Base-by-base conservation (phyloP, 768 basidiomycete species). In the Termitomyces bulborhizus region DNA sequence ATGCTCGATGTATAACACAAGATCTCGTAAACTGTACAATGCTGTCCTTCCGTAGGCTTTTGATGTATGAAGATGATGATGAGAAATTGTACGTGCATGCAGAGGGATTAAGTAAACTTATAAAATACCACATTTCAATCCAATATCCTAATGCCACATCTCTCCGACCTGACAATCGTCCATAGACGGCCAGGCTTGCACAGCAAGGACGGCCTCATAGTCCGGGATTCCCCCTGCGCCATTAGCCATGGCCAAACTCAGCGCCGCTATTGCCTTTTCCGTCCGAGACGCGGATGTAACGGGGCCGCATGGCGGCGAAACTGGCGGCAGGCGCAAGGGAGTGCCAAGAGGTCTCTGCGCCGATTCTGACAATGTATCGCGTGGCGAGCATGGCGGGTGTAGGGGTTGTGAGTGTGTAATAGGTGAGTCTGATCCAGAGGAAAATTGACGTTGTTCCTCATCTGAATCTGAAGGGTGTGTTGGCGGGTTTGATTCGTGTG, bases 201-300 rank as follows among this genome's bases (percentile, higher is more conserved):
- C 60, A 32, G 69, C 68, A 54, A 72, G 73, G 36, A 81, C 69
- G 1, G 78, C 75, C 51, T 72, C 70, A 54, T 85, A 85, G 62
- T 86, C 84, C 51, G 74, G 75, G 39, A 86, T 64, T 27, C 82
- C 76, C 5, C 79, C 83, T 9, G 83, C 83, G 41, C 84, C 85
- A 57, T 79, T 85, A 12, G 84, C 84, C 70, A 86, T 75, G 16
- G 81, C 83, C 3, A 86, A 67, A 32, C 72, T 74, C 31, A 85
- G 73, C 16, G 81, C 82, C 16, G 82, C 82, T 48, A 85, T 73
- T 15, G 80, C 80, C 62, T 82, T 84, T 60, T 85, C 83, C 18
- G 80, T 70, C 36, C 72, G 74, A 43, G 81, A 76, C 11, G 81
- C 66, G 18, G 71, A 58, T n/a, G 32, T 26, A 4, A 15, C 26